Evolutionary conservation across 768 basidiomycete genomes (phyloP).

Genomic region (Dioszegia hungarica): DNA sequence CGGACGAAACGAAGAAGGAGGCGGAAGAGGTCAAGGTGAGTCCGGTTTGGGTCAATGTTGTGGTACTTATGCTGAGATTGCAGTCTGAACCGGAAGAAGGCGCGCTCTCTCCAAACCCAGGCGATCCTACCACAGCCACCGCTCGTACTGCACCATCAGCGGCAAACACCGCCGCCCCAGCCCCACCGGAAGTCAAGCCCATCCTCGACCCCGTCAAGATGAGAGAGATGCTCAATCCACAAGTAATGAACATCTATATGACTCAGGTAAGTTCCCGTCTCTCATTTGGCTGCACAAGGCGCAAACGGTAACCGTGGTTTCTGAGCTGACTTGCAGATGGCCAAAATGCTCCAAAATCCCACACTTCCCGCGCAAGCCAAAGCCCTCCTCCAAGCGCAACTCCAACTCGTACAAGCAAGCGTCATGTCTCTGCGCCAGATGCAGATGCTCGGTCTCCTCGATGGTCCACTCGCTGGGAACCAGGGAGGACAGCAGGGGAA

Average conservation of each 20-base stretch:
- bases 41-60: neutral
- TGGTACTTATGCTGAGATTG: neutral
- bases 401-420: conserved; percentile 26
- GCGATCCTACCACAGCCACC: neutral
- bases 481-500: conserved; percentile 14
- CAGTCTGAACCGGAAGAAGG: conserved; percentile 14
- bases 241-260: conserved; percentile 38
- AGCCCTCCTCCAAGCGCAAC: conserved; percentile 16
- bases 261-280: conserved; percentile 24
- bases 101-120: neutral
- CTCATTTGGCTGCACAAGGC: neutral
- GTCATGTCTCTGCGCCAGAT: conserved; percentile 37
- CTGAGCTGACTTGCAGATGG: conserved; percentile 20
- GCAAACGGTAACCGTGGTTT: neutral
- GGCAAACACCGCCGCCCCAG: neutral
- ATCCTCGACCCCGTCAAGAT: conserved; percentile 26
- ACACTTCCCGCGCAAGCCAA: conserved; percentile 15
- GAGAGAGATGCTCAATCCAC: conserved; percentile 37
- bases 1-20: conserved; percentile 17
- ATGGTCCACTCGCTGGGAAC: too few relatives aligned
- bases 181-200: neutral
- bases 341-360: conserved; percentile 37
- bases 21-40: conserved; percentile 6
- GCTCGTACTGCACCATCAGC: neutral
- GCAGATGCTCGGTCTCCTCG: conserved; percentile 25